These are phyloP conservation scores for Sporothrix euskadiensis DNA, from an alignment of 2,329 filamentous ascomycete genomes.

Conservation along the genomic window DNA sequence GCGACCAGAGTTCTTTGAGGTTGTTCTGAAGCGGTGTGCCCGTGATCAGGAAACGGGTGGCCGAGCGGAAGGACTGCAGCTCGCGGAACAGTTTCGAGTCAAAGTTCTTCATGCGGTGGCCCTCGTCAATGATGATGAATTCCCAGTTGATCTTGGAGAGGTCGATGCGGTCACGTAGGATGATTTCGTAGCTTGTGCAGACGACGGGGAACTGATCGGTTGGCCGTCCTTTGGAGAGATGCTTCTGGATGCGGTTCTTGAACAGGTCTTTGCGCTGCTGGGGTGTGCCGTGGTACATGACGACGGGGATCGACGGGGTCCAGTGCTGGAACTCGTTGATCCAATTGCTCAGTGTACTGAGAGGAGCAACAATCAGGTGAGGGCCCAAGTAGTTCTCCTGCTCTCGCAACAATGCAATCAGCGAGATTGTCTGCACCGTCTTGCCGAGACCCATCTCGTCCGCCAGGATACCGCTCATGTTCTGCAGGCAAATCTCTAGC, in stretches of 20 bases:
- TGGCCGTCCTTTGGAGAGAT: conserved; percentile 62
- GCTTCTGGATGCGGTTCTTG: conserved; percentile 65
- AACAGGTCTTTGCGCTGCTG: conserved; percentile 76
- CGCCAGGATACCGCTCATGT: conserved; percentile 85
- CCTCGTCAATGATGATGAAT: conserved; percentile 97
- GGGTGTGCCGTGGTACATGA: conserved; percentile 87
- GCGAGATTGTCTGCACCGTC: conserved; percentile 85
- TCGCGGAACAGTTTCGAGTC: conserved; percentile 90
- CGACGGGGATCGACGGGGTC: conserved; percentile 83
- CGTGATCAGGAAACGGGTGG: conserved; percentile 87
- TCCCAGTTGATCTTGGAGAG: conserved; percentile 88
- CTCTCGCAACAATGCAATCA: conserved; percentile 84
- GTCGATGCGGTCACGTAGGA: conserved; percentile 82
- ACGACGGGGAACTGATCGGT: conserved; percentile 80
- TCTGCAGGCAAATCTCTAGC: conserved; percentile 76
- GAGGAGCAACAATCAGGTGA: conserved; percentile 83
- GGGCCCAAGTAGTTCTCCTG: conserved; percentile 81
- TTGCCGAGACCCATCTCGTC: conserved; percentile 94
- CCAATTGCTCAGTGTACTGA: conserved; percentile 95
- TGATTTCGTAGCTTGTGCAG: conserved; percentile 94
- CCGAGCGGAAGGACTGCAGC: conserved; percentile 82
- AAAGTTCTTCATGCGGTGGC: conserved; percentile 95
- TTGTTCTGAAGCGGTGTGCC: conserved; percentile 97
- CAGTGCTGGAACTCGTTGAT: conserved; percentile 89
- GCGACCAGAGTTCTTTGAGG: conserved; percentile 88